phyloP scores from a whole-genome alignment of 768 basidiomycete species.

The Kwoniella newhampshirensis region DNA sequence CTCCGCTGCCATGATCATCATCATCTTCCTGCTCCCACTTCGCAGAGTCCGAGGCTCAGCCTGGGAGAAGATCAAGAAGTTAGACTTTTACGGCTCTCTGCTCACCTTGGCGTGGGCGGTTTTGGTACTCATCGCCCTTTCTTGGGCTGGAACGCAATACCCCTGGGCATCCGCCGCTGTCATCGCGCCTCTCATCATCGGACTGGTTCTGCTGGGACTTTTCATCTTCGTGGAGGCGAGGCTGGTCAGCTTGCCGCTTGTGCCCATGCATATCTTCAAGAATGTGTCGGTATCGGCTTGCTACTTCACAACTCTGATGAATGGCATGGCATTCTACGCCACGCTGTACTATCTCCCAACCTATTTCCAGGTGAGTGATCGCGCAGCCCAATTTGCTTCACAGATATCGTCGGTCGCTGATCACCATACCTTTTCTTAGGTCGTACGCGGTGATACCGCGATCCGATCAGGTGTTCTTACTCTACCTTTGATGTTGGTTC shows the following conservation, averaged over 20 bases:
- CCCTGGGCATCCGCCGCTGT: conserved; percentile 71
- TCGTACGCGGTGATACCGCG: conserved; percentile 66
- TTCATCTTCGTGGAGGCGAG: conserved; percentile 76
- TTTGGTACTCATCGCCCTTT: conserved; percentile 67
- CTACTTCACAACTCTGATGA: conserved; percentile 69
- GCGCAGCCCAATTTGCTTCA: too few relatives aligned
- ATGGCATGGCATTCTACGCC: conserved; percentile 53
- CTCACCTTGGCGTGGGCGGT: conserved; percentile 65
- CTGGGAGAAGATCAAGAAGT: conserved; percentile 63
- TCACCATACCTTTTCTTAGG: too few relatives aligned
- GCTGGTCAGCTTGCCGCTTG: conserved; percentile 67
- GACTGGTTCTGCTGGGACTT: conserved; percentile 59
- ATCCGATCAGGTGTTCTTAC: conserved; percentile 67
- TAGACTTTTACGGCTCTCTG: conserved; percentile 65
- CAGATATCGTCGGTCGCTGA: too few relatives aligned
- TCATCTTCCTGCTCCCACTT: conserved; percentile 67
- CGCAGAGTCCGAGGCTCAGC: conserved; percentile 66
- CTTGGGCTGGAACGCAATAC: conserved; percentile 74
- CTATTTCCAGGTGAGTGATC: conserved; percentile 61
- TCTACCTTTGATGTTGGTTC: conserved; percentile 67
- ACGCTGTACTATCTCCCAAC: conserved; percentile 71
- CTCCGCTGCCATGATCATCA: conserved; percentile 59
- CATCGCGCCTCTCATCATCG: conserved; percentile 62
- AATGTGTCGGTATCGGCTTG: conserved; percentile 67
- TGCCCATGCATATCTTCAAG: conserved; percentile 73